Percentiles rank a stretch among this genome's conserved stretches.
These are phyloP conservation scores for Pseudonitzschia multistriata DNA, from an alignment of 108 stramenopile species.

Conservation along the genomic window DNA sequence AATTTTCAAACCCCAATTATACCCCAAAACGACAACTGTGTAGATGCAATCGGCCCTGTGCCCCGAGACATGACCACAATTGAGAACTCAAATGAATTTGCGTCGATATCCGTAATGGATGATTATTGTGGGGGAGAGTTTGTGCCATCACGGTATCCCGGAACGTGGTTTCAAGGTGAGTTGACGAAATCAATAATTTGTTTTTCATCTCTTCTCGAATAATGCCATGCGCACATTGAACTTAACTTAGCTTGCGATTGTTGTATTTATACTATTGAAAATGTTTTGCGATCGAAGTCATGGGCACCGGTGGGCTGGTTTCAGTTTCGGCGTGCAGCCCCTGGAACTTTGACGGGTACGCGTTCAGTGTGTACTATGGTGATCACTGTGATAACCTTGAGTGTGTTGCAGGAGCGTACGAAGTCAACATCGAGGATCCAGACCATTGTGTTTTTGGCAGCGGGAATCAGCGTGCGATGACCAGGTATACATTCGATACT, in stretches of 20 bases:
- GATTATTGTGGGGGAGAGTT: constrained; percentile 24
- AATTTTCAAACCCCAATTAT: constrained; percentile 21
- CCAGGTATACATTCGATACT: constrained; percentile 22
- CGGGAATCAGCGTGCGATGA: constrained; percentile 19
- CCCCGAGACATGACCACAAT: constrained; percentile 31
- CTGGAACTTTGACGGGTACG: constrained; percentile 34
- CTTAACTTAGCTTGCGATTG: not conserved
- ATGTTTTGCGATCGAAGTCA: not conserved
- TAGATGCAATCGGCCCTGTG: constrained; percentile 33
- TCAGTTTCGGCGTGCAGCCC: constrained; percentile 25
- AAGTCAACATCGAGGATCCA: constrained; percentile 2
- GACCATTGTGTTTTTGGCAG: constrained; percentile 23
- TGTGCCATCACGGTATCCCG: constrained; percentile 23
- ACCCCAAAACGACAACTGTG: constrained; percentile 35
- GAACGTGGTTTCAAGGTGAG: constrained; percentile 34
- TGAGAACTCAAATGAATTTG: constrained; percentile 8
- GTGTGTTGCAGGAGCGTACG: constrained; percentile 25
- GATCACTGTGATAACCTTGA: constrained; percentile 21
- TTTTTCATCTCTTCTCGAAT: not conserved
- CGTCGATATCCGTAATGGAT: constrained; percentile 8
- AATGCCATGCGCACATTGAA: not conserved
- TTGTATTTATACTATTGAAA: not conserved
- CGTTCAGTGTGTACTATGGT: constrained; percentile 31
- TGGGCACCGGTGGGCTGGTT: constrained; percentile 31
- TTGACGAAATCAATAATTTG: not conserved